Base-by-base conservation (phyloP, 2,329 filamentous ascomycete species). In the Aulographum hederae region DNA sequence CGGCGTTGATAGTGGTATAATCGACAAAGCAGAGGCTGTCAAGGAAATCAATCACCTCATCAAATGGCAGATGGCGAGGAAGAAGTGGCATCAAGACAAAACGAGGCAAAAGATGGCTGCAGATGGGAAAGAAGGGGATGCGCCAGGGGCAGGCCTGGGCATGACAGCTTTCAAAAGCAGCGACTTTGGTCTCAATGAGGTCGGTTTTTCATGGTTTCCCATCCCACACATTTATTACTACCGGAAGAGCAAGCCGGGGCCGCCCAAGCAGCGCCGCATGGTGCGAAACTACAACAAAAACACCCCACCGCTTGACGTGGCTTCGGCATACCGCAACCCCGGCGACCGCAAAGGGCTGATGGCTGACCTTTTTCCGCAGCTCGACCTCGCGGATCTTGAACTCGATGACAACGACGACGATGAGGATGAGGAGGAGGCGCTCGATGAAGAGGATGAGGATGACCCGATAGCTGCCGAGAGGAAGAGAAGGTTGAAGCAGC, bases 31-130 rank as follows among this genome's bases (percentile, higher is more conserved):
- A 2, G 69, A 71, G 39, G 79, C 78, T 0, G 71, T 85, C 6
- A 57, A 57, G 3, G 89, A 98, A 56, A 85, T 95, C 46, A 72
- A 95, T 46, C 60, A 67, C 18, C 63, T 98, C 31, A 89, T 98
- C 43, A 65, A 75, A 30, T 98, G 89, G 89, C 89, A 98, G 53
- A 81, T 85, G 49, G 80, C 81, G 26, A 67, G 89, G 34, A 95
- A 98, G 65, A 86, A 86, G 57, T 98, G 89, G 89, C 89, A 98
- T 51, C 74, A 86, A 38, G 82, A 92, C 56, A 98, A 98, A 65
- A 98, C 89, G 6, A 65, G 85, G 33, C 89, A 95, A 59, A 98
- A 98, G 65, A 95, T 98, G 89, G 89, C 89, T 0, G 84, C 82
- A 2, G 84, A 86, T 46, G 73, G 73, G 3, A n/a, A n/a, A n/a